Base-by-base conservation (phyloP, 345 rosid genomes). In the Rhizophora mangle region DNA sequence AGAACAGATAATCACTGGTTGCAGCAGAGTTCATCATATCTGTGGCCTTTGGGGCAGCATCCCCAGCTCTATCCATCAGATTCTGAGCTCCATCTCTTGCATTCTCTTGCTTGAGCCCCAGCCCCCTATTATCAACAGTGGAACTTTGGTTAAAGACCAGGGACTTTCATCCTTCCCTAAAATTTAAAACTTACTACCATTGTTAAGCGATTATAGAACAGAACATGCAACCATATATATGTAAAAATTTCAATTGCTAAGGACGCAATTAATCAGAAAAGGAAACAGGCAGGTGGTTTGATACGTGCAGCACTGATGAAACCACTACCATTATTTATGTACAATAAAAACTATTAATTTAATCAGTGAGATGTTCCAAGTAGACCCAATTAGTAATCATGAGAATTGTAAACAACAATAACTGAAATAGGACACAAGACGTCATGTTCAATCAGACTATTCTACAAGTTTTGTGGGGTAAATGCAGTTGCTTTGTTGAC, bases 1-100 rank as follows among this genome's bases (percentile, higher is more conserved):
- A 16, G 46, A 5, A 72, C 7, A 43, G 55, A 58, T n/a, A 43
- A 49, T 63, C 74, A 84, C 82, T 79, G 0, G 62, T 59, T 24
- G 83, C 76, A 29, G 72, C 83, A 46, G 76, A 63, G 9, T 71
- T 67, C 67, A 84, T 60, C 20, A 68, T 65, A 39, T 66, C 69
- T 21, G 72, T 63, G 22, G 82, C 62, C 61, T 46, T 82, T 19
- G 84, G 76, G 37, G 87, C 83, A 39, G 79, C 78, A 68, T 75
- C 61, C 64, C 61, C 74, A 43, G 81, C 82, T 65, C 53, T 69
- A 52, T 78, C 67, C 79, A 78, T 55, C 47, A 76, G 6, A 20
- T 73, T 8, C 26, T 64, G 57, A 56, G 64, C 72, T 8, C 34
- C 58, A 6, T 77, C 76, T 62, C 63, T 32, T 3, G 62, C 46